Evolutionary conservation across 768 basidiomycete species (phyloP), one percentile per base, ranked within the genome.

Genomic region (Mycena albidolilacea): DNA sequence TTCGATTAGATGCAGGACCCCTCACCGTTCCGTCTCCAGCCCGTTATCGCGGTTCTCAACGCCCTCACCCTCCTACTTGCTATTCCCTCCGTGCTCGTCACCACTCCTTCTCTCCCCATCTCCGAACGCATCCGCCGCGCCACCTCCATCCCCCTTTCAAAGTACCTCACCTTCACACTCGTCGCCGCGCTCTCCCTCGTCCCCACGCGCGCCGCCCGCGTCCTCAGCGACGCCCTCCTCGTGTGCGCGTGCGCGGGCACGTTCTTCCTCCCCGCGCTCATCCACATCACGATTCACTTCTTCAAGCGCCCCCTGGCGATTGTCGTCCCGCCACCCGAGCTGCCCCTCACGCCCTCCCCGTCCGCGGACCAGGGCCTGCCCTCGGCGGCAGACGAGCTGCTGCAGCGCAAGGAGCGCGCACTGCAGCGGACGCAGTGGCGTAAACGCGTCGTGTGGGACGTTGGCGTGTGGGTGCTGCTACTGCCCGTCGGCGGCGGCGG

Each of bases 231-330:
- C 70, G 73, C 85, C 21, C 80, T 87, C 37, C 78, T 94, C 30
- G 79, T 90, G 44, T 83, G 87, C 64, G 86, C 89, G 6, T 85
- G 92, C 67, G 78, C 82, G 2, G 85, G 89, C 74, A 90, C 91
- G 11, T 95, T 91, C 80, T 82, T 92, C 64, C 80, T 93, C 2
- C 92, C 93, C 88, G 93, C 95, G 17, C 78, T 95, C 61, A 82
- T 94, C 66, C 96, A 97, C 82, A 90, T 97, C 75, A 87, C 88
- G 37, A 90, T 91, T 5, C 96, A 97, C 83, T 91, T 95, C 79
- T 92, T 98, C 83, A 91, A 91, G 70, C 90, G 91, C 3, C 97
- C 97, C 2, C 85, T 97, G 4, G 86, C 94, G 0, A 98, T 98
- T 78, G 87, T 97, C 67, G 88, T 96, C 46, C 93, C 91, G 21